These are phyloP conservation scores for Hypoxylon cercidicola DNA, from an alignment of 495 filamentous ascomycete species.

Conservation along the genomic window DNA sequence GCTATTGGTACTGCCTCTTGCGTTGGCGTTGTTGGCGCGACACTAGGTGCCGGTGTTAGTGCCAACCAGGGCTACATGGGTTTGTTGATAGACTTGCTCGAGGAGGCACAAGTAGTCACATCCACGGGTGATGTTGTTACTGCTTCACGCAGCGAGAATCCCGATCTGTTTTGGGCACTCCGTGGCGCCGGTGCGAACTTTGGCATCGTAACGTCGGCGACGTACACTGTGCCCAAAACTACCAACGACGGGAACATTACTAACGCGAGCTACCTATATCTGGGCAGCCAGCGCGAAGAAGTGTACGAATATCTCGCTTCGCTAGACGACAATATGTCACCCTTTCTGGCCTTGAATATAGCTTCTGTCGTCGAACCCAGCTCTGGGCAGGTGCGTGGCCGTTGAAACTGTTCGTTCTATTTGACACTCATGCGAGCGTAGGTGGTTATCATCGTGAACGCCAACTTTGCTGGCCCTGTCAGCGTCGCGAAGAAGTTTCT, in stretches of 20 bases:
- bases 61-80: conserved; percentile 48
- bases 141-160: conserved; percentile 53
- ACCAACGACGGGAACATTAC: conserved; percentile 37
- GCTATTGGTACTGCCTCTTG: conserved; percentile 27
- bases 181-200: conserved; percentile 59
- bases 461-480: conserved; percentile 9
- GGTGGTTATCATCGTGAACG: conserved; percentile 2
- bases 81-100: conserved; percentile 43
- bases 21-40: conserved; percentile 49
- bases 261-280: conserved; percentile 43
- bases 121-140: conserved; percentile 53
- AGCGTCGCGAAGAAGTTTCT: neutral
- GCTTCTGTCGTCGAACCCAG: conserved; percentile 5
- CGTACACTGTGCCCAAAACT: conserved; percentile 45
- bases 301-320: conserved; percentile 37
- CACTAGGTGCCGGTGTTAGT: conserved; percentile 53
- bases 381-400: neutral
- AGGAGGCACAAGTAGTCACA: conserved; percentile 58
- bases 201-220: conserved; percentile 60
- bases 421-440: neutral
- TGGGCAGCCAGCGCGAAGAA: conserved; percentile 23
- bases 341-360: conserved; percentile 32
- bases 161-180: conserved; percentile 64
- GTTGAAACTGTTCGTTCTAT: neutral
- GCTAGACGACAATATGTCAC: conserved; percentile 33